phyloP scores from a whole-genome alignment of 2,329 filamentous ascomycete species.

The Mollisia scopiformis region DNA sequence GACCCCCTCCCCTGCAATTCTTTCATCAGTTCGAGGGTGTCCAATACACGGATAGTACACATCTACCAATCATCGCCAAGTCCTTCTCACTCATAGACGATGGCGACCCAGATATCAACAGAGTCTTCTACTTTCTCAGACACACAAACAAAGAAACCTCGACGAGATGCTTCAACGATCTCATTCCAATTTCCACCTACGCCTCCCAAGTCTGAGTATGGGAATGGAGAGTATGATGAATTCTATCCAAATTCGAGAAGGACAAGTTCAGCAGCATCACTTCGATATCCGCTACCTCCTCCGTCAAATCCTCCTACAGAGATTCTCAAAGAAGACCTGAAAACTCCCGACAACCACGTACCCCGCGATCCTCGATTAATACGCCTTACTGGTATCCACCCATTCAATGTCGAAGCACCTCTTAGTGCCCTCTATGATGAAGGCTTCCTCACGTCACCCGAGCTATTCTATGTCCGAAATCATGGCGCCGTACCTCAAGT shows the following conservation, averaged over 20 bases:
- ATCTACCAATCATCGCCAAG: background rate
- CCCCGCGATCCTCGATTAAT: constrained; percentile 80
- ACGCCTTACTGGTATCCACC: constrained; percentile 83
- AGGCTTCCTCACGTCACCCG: constrained; percentile 84
- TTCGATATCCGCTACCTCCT: constrained; percentile 65
- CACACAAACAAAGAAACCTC: constrained; percentile 11
- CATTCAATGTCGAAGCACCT: constrained; percentile 89
- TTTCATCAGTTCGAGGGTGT: background rate
- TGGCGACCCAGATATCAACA: constrained; percentile 7
- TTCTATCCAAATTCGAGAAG: constrained; percentile 22
- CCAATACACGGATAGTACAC: background rate
- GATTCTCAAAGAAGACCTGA: constrained; percentile 75
- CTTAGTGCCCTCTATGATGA: constrained; percentile 75
- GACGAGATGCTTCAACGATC: constrained; percentile 7
- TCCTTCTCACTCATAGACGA: background rate
- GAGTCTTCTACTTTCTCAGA: constrained; percentile 5
- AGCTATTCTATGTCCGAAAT: constrained; percentile 90
- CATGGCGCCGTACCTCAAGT: constrained; percentile 83
- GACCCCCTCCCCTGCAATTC: background rate
- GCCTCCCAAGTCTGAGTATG: constrained; percentile 34
- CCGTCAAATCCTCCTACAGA: constrained; percentile 56
- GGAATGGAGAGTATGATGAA: constrained; percentile 26
- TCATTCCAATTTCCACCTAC: constrained; percentile 30
- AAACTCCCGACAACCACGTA: constrained; percentile 84
- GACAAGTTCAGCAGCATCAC: constrained; percentile 17